phyloP scores from a whole-genome alignment of 257 asterid genomes.

The Paraleonurus japonicus region DNA sequence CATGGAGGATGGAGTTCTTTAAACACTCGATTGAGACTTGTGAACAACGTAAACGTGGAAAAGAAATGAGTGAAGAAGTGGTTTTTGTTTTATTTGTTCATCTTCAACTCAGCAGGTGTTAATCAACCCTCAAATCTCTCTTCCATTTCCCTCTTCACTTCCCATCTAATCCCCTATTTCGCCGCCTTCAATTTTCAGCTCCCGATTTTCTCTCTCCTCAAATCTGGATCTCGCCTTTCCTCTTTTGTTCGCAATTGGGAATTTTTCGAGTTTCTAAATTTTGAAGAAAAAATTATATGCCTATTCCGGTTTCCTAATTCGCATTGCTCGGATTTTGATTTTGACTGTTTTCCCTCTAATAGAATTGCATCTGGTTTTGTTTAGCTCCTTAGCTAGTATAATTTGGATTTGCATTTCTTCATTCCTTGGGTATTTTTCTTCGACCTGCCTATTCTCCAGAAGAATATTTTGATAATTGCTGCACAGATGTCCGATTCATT shows the following conservation, averaged over 20 bases:
- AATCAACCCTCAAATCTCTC: conserved; percentile 39
- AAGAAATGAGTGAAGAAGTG: neutral
- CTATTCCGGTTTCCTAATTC: conserved; percentile 6
- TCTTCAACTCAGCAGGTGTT: conserved; percentile 24
- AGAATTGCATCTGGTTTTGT: conserved; percentile 22
- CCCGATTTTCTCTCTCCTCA: conserved; percentile 11
- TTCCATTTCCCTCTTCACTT: conserved; percentile 24
- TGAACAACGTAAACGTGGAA: neutral
- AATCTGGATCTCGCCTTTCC: conserved; percentile 11
- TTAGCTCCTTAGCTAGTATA: neutral
- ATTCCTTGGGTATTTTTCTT: neutral
- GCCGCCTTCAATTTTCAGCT: neutral
- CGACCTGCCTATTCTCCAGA: neutral
- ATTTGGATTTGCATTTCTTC: conserved; percentile 1
- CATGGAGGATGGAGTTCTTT: neutral
- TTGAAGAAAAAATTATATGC: neutral
- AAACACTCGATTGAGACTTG: neutral
- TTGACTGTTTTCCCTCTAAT: neutral
- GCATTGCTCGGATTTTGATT: conserved; percentile 8
- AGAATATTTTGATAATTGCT: conserved; percentile 24
- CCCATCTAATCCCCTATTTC: conserved; percentile 26
- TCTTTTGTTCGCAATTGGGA: conserved; percentile 24
- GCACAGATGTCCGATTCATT: conserved; percentile 29
- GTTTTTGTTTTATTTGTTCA: neutral
- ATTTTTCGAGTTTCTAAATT: neutral